A percentile compares a stretch with the other conserved stretches of the same genome.
These are phyloP conservation scores for Aspergillus brunneoviolaceus DNA, from an alignment of 2,329 filamentous ascomycete species.

Conservation along the genomic window DNA sequence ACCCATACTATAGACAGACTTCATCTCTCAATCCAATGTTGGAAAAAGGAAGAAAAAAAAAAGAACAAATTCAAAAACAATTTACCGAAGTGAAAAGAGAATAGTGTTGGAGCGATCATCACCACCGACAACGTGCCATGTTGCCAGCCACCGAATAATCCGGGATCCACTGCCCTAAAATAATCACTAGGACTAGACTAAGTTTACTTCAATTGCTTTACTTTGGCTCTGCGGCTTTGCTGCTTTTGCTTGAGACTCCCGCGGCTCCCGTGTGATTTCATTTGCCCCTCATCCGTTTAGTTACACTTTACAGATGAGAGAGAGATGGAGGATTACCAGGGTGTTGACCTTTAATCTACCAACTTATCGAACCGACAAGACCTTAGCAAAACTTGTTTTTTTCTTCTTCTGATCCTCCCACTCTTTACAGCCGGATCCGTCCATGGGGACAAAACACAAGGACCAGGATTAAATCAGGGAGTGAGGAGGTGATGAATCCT, in stretches of 20 bases:
- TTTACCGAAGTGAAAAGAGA: not conserved
- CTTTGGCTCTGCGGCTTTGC: too few species aligned
- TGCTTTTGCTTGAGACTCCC: slow-evolving; percentile 1
- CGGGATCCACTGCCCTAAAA: slow-evolving; percentile 11
- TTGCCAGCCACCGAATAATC: slow-evolving; percentile 16
- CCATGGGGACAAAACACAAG: too few species aligned
- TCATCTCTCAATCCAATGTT: not conserved
- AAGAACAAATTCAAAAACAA: too few species aligned
- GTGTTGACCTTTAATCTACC: not conserved
- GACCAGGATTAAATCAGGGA: not conserved
- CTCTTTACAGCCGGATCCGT: too few species aligned
- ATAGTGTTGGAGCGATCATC: not conserved
- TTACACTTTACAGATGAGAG: not conserved
- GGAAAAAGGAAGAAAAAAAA: not conserved
- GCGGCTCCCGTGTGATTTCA: slow-evolving; percentile 5
- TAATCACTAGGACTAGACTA: not conserved
- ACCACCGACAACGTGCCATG: slow-evolving; percentile 16
- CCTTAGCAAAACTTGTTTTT: not conserved
- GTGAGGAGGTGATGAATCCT: not conserved
- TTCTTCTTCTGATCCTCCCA: not conserved
- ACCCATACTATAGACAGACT: not conserved
- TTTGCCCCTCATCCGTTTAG: slow-evolving; percentile 2
- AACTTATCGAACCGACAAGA: not conserved
- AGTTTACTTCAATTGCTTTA: not conserved
- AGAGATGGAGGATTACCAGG: not conserved